Evolutionary conservation across 2,329 filamentous ascomycete species (phyloP), one percentile per base, ranked within the genome.

Genomic region (Pseudogymnoascus sp.): DNA sequence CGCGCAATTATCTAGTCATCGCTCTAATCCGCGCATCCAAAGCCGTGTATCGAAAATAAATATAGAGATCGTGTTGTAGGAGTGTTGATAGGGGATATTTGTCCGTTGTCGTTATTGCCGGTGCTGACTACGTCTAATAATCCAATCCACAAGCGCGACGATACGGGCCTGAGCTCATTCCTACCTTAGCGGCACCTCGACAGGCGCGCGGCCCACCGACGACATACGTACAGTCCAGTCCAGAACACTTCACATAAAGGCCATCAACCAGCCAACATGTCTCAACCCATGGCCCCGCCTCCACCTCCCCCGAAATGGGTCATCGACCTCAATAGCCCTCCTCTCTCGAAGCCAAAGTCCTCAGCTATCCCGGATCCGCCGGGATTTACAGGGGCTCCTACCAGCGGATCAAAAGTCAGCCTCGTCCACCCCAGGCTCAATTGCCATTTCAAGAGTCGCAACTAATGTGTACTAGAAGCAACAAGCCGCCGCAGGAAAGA

Each of bases 311-410:
- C 92, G 35, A 80, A 83, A 81, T 99, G 94, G 94, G 90, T 93
- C 35, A 76, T 87, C 67, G 87, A 95, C 71, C 83, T 97, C 69
- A 87, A 87, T 72, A 84, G 84, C 50, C 84, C 90, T 33, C 85
- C 91, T 23, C 74, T 83, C 23, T 73, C 84, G 60, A 89, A 85
- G 74, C 76, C 86, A 61, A 91, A 91, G 76, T 81, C 83, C 65
- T 73, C 75, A 60, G 83, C 82, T 73, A 86, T 97, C 68, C 82
- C 88, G 64, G 92, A 99, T 75, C 94, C 94, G 60, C 90, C 91
- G 62, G 93, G 94, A 73, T 97, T 87, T 79, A 85, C 85, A 31
- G 77, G 75, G 71, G 73, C 77, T 65, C 65, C 73, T 25, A 72
- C 77, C 59, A 31, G 5, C 60, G 76, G 79, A 69, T 83, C 82